phyloP scores from a whole-genome alignment of 2,329 filamentous ascomycete species.

The Aspergillus fischeri region DNA sequence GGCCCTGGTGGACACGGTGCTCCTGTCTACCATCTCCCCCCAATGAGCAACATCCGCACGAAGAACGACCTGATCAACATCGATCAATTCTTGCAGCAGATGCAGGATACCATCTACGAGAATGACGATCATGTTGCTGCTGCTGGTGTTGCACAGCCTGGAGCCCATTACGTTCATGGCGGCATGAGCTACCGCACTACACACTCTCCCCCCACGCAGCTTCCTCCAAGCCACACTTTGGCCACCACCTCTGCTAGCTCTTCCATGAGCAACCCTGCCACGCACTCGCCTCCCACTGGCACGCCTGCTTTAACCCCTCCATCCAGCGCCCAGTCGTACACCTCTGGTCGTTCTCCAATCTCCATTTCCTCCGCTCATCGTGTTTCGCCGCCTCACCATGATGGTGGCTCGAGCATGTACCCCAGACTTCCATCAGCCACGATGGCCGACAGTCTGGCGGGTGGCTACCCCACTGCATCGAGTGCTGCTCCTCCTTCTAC shows the following conservation, averaged over 20 bases:
- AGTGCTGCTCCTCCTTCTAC: slow-evolving; percentile 59
- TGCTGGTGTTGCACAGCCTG: slow-evolving; percentile 71
- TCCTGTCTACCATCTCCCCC: slow-evolving; percentile 78
- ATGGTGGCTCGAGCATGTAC: slow-evolving; percentile 54
- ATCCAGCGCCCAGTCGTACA: slow-evolving; percentile 60
- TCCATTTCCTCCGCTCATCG: slow-evolving; percentile 50
- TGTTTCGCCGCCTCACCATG: slow-evolving; percentile 46
- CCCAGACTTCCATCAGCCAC: slow-evolving; percentile 59
- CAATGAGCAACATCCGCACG: slow-evolving; percentile 81
- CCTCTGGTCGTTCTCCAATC: slow-evolving; percentile 58
- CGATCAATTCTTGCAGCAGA: slow-evolving; percentile 90
- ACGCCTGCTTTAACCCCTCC: slow-evolving; percentile 62
- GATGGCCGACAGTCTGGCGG: slow-evolving; percentile 52
- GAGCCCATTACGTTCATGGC: slow-evolving; percentile 60
- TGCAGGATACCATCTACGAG: slow-evolving; percentile 94
- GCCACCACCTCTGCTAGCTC: slow-evolving; percentile 35
- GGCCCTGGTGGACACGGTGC: slow-evolving; percentile 58
- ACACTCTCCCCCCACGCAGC: slow-evolving; percentile 50
- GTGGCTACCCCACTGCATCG: slow-evolving; percentile 47
- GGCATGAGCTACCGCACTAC: slow-evolving; percentile 52
- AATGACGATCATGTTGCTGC: slow-evolving; percentile 77
- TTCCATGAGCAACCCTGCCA: slow-evolving; percentile 37
- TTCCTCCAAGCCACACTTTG: slow-evolving; percentile 40
- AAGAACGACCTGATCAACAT: slow-evolving; percentile 93
- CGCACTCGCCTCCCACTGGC: slow-evolving; percentile 45